Percentiles rank a stretch among this genome's conserved stretches.
These are phyloP conservation scores for Colletotrichum sp. DNA, from an alignment of 2,329 filamentous ascomycete genomes.

Conservation along the genomic window DNA sequence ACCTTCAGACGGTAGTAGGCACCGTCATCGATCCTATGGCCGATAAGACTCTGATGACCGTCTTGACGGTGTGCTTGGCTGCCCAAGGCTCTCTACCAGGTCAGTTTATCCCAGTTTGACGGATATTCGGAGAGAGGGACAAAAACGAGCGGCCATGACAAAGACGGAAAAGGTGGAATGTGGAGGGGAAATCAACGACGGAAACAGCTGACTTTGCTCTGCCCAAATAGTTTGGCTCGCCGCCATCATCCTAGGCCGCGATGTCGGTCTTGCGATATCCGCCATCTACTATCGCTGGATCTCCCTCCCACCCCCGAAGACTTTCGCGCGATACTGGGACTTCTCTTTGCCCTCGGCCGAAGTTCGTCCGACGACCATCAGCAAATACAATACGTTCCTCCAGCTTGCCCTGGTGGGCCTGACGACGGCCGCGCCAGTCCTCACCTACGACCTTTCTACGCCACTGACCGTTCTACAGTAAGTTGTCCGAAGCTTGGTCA, in stretches of 20 bases:
- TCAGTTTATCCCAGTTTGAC: constrained; percentile 45
- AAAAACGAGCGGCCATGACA: neutral
- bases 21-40: constrained; percentile 97
- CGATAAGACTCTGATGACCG: constrained; percentile 95
- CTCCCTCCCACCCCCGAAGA: constrained; percentile 91
- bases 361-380: constrained; percentile 82
- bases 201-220: neutral
- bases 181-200: neutral
- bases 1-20: constrained; percentile 90
- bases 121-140: no score
- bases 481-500: constrained; percentile 36
- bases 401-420: constrained; percentile 87
- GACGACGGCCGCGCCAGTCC: constrained; percentile 80
- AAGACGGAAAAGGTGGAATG: neutral
- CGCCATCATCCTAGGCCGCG: constrained; percentile 87
- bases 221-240: constrained; percentile 77
- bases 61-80: constrained; percentile 84
- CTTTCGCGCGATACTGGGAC: constrained; percentile 93
- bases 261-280: constrained; percentile 80
- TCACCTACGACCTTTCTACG: constrained; percentile 62
- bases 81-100: constrained; percentile 81
- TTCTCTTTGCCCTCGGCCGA: constrained; percentile 90
- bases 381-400: constrained; percentile 92
- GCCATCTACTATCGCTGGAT: constrained; percentile 98
- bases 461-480: constrained; percentile 69